Base-by-base conservation (phyloP, 2,329 filamentous ascomycete species). In the Fusarium temperatum region DNA sequence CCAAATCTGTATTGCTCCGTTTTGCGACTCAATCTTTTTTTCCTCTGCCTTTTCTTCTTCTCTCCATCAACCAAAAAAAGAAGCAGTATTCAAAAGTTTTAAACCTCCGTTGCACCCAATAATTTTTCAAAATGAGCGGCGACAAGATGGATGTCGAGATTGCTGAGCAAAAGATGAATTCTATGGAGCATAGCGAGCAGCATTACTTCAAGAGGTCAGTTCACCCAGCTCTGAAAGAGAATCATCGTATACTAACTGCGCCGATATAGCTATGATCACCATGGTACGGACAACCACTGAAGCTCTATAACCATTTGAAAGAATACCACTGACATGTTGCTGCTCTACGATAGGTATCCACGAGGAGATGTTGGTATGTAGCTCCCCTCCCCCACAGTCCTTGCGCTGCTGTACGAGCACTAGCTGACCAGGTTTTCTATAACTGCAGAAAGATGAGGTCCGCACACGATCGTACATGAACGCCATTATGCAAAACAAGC, bases 181-280 rank as follows among this genome's bases (percentile, higher is more conserved):
- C 86, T 78, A 92, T 98, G 89, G 93, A 94, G 82, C 95, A 98
- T 86, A 96, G 95, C 75, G 96, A 99, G 88, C 95, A 97, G 84
- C 96, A 98, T 85, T 99, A 98, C 88, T 98, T 98, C 88, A 98
- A 98, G 87, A 98, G 95, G 95, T 97, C 69, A 73, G 78, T 82
- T 68, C 70, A 38, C 53, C 54, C 42, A 41, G n/a, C 41, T 26
- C 13, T 17, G 50, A n/a, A 38, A 55, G 54, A 54, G 24, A 75
- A 50, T 45, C 35, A 45, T 53, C 50, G 48, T 60, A 70, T 80
- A 79, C 83, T 87, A 78, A 88, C 79, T 65, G 65, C 55, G 60
- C 57, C 63, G 26, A 61, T 58, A 76, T 83, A 98, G 95, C 85
- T 98, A 98, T 84, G 97, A 98, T 84, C 96, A 98, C 86, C 96